Percentiles rank a stretch among this genome's conserved stretches.
Conservation (phyloP, 495 filamentous ascomycete species). For the Hypomontagnella monticulosa region DNA sequence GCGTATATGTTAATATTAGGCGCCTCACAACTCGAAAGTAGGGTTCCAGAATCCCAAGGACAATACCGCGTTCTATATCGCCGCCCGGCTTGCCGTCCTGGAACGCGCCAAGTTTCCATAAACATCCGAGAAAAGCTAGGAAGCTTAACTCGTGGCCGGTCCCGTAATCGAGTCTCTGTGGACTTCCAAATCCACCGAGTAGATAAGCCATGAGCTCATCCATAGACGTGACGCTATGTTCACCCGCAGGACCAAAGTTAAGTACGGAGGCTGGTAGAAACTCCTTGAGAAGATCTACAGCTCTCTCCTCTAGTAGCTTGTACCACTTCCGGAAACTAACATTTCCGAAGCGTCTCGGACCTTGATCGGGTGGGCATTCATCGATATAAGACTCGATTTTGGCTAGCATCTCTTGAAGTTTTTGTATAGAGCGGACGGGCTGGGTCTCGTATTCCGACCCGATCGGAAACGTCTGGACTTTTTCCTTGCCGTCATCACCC, state of each 20-base stretch:
- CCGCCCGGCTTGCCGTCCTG: conserved; percentile 61
- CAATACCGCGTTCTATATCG: conserved; percentile 74
- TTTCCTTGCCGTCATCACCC: conserved; percentile 43
- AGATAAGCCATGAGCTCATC: conserved; percentile 83
- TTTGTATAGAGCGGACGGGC: conserved; percentile 63
- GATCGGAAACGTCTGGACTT: conserved; percentile 61
- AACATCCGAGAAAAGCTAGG: conserved; percentile 83
- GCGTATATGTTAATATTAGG: conserved; percentile 89
- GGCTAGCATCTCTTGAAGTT: conserved; percentile 69
- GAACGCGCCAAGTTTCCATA: conserved; percentile 92
- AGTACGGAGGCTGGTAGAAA: conserved; percentile 66
- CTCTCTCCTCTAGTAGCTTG: conserved; percentile 68
- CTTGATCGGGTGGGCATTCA: conserved; percentile 82
- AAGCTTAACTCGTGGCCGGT: conserved; percentile 97
- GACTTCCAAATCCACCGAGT: conserved; percentile 85
- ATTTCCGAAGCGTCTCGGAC: conserved; percentile 92
- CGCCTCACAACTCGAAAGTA: conserved; percentile 83
- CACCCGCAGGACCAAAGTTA: conserved; percentile 43
- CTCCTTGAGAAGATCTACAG: conserved; percentile 66
- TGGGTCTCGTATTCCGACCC: conserved; percentile 51
- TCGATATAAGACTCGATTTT: conserved; percentile 72
- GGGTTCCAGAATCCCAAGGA: conserved; percentile 83
- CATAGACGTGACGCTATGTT: conserved; percentile 28
- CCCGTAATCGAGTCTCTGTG: conserved; percentile 91
- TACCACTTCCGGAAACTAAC: conserved; percentile 87